Base-by-base conservation (phyloP, 129 eudicot genomes). In the Flaveria bidentis region DNA sequence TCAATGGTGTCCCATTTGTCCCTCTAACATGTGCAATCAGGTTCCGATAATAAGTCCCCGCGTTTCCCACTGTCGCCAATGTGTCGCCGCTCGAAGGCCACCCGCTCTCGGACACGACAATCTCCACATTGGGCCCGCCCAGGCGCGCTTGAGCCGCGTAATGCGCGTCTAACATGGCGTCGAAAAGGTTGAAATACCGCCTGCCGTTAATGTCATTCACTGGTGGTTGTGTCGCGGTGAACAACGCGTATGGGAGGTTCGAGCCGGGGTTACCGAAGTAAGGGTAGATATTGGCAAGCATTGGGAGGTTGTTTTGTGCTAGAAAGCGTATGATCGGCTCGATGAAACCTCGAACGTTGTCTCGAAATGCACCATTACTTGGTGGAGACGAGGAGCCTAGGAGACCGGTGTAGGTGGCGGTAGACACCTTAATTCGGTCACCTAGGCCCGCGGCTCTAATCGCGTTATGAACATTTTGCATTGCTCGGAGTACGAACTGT, bases 81-180 rank as follows among this genome's bases (percentile, higher is more conserved):
- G 45, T 16, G 2, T 14, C 46, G 6, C 84, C 84, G 13, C 17
- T 73, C 15, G 84, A 73, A 1, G 84, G 75, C 84, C 84, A 80
- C 26, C 84, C 79, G 2, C 79, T 80, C 50, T 80, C 84, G 0
- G 84, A 80, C 79, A 80, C 84, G 9, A 80, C 75, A 16, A 80
- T 80, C 36, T 65, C 67, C 20, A 80, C 75, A 44, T 80, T 66
- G 20, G 9, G 30, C 1, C 84, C 80, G 15, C 84, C 84, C 18
- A 74, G 36, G 23, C 69, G 74, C 7, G 68, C 84, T 58, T 73
- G 75, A 45, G 84, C 84, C 7, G 84, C 74, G 7, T 80, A 80
- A 50, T 80, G 84, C 45, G 84, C 84, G 61, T 80, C 84, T 55
- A 80, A 52, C 10, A 73, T 66, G n/a, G 84, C 84, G 14, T 67